phyloP scores from a whole-genome alignment of 768 basidiomycete genomes.

The Mycena epipterygia region DNA sequence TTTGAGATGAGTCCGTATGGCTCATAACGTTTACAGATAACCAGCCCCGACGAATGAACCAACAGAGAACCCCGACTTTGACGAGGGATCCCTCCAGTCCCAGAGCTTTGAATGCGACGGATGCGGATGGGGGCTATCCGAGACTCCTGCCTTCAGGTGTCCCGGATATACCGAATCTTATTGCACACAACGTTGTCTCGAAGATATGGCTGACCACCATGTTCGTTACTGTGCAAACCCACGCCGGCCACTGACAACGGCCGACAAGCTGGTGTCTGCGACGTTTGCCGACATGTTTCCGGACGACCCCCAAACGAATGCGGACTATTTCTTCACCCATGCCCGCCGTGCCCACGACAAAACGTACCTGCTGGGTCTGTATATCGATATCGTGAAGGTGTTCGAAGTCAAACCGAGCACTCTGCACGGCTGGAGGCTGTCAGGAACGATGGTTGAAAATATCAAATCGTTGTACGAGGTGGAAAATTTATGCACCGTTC shows the following conservation, averaged over 20 bases:
- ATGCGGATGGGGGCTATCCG: too few relatives aligned
- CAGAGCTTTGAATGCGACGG: too few relatives aligned
- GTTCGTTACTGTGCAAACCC: constrained; percentile 25
- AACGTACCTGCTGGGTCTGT: constrained; percentile 39
- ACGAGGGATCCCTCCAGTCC: too few relatives aligned
- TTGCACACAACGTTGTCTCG: constrained; percentile 13
- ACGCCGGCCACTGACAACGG: constrained; percentile 36
- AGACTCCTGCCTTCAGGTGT: too few relatives aligned
- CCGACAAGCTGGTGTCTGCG: constrained; percentile 40
- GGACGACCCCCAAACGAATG: constrained; percentile 39
- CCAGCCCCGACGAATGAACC: too few relatives aligned
- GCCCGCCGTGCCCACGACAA: constrained; percentile 24
- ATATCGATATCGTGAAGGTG: constrained; percentile 37
- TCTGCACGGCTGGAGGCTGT: constrained; percentile 41
- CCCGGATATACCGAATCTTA: constrained; percentile 23
- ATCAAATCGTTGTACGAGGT: constrained; percentile 41
- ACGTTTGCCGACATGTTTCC: constrained; percentile 38
- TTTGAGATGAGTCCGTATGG: too few relatives aligned
- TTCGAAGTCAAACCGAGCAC: constrained; percentile 34
- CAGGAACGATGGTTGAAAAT: constrained; percentile 42
- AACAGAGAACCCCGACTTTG: too few relatives aligned
- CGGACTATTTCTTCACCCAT: constrained; percentile 45
- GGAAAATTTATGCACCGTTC: neutral
- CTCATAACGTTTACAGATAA: too few relatives aligned
- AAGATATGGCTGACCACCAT: constrained; percentile 5